phyloP scores from a whole-genome alignment of 371 early-diverging fungal genomes.

The Mucor saturninus region DNA sequence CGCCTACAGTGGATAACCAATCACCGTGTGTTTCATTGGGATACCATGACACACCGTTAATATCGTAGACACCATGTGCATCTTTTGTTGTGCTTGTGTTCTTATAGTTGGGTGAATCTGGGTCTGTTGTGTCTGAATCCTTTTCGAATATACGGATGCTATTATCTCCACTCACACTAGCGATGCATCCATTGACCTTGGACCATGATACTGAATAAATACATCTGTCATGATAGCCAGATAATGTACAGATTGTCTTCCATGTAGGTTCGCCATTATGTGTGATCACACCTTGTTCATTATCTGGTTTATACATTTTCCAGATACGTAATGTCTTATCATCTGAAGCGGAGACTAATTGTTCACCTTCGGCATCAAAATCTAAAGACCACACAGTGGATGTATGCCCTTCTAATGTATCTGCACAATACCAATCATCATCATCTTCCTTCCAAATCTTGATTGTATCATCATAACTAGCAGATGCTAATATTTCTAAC shows the following conservation, averaged over 20 bases:
- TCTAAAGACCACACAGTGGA: constrained; percentile 96
- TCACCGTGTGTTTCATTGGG: constrained; percentile 65
- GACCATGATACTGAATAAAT: constrained; percentile 96
- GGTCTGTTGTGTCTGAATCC: constrained; percentile 25
- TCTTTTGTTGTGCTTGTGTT: constrained; percentile 46
- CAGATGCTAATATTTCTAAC: constrained; percentile 86
- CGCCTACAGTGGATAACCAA: constrained; percentile 85
- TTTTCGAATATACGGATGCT: constrained; percentile 68
- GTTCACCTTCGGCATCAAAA: constrained; percentile 80
- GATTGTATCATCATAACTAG: constrained; percentile 95
- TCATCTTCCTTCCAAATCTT: constrained; percentile 89
- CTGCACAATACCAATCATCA: constrained; percentile 95
- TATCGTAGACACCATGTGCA: constrained; percentile 85
- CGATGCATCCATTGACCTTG: constrained; percentile 67
- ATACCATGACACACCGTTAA: constrained; percentile 90
- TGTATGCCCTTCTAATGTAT: constrained; percentile 82
- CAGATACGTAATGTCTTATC: constrained; percentile 88
- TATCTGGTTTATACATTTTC: constrained; percentile 61
- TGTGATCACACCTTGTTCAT: constrained; percentile 48
- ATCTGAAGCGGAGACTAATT: constrained; percentile 85
- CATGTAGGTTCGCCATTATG: constrained; percentile 66
- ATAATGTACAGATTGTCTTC: constrained; percentile 69
- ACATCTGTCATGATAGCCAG: constrained; percentile 76
- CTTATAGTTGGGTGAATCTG: constrained; percentile 40
- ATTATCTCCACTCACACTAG: constrained; percentile 89